These are phyloP conservation scores for Abortiporus biennis DNA, from an alignment of 1,284 basidiomycete genomes.

Conservation along the genomic window DNA sequence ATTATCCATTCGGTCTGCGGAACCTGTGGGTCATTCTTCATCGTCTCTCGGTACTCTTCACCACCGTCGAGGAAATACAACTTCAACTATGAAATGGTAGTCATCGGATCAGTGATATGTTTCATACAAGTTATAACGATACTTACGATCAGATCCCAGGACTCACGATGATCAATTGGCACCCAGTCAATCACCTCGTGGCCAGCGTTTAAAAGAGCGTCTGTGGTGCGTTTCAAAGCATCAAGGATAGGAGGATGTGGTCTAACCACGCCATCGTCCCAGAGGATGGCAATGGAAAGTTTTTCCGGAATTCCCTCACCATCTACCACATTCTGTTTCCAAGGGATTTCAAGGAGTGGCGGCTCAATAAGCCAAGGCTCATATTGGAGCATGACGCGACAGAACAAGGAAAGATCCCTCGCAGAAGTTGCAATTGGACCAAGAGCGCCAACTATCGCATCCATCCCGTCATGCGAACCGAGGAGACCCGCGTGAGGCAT, in stretches of 20 bases:
- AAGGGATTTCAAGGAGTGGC: conserved; percentile 44
- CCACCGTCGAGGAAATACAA: conserved; percentile 47
- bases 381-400: conserved; percentile 41
- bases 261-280: conserved; percentile 47
- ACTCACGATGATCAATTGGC: conserved; percentile 37
- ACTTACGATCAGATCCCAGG: conserved; percentile 46
- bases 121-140: conserved; percentile 6
- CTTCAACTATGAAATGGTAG: conserved; percentile 27
- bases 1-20: conserved; percentile 44
- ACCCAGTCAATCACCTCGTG: conserved; percentile 48
- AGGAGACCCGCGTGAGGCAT: conserved; percentile 44
- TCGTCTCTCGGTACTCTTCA: conserved; percentile 35
- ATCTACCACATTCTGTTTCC: conserved; percentile 35
- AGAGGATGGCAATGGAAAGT: conserved; percentile 47
- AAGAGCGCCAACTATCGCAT: conserved; percentile 44
- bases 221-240: conserved; percentile 37
- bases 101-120: conserved; percentile 8
- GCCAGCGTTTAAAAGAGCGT: conserved; percentile 40
- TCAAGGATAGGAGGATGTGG: conserved; percentile 49
- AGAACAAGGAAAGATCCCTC: conserved; percentile 47
- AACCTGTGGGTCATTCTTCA: conserved; percentile 33
- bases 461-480: conserved; percentile 50
- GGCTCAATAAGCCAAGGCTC: conserved; percentile 53
- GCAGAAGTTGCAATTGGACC: conserved; percentile 49
- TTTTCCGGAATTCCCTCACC: conserved; percentile 34